Base-by-base conservation (phyloP, 2,329 filamentous ascomycete species). In the Fusarium sp. region DNA sequence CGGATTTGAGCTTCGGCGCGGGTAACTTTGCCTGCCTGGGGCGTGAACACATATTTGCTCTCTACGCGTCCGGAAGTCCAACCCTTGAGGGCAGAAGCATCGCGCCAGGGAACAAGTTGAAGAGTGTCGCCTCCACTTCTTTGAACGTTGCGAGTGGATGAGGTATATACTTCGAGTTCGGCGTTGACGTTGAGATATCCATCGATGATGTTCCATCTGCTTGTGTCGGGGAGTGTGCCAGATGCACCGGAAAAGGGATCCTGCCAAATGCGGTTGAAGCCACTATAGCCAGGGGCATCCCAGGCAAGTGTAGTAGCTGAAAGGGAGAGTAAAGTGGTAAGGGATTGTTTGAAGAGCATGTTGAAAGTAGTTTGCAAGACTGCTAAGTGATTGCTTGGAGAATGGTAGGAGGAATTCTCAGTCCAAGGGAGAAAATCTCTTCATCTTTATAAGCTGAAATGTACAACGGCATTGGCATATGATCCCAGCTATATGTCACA, bases 61-160 rank as follows among this genome's bases (percentile, higher is more conserved):
- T 87, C 85, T 59, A 87, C 74, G 16, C 85, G 82, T 3, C 82
- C 84, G 1, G 84, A 86, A 0, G 84, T 86, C 85, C 85, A 87
- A 14, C 78, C 73, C 5, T 79, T 78, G 2, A 69, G 68, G 25
- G 74, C 63, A 3, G 72, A 73, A 8, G 62, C 45, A 43, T 82
- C 78, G 20, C 77, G 75, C 73, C 80, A 81, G 1, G 85, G 85
- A 0, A 87, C 81, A 51, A 87, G 78, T 75, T 87, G 85, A 6
- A 87, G 76, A 0, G 85, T 87, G 7, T 76, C 68, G 12, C 83
- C 85, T 6, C 85, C 85, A 18, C 82, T 84, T 47, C 84, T 79
- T 73, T 87, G 85, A 5, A 86, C 73, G 75, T 87, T 86, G 54
- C 74, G 66, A 25, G 74, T 78, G n/a, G 80, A 82, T 3, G 76